Conservation (phyloP, 1,139 yeast genomes). For the Pichia sp. region DNA sequence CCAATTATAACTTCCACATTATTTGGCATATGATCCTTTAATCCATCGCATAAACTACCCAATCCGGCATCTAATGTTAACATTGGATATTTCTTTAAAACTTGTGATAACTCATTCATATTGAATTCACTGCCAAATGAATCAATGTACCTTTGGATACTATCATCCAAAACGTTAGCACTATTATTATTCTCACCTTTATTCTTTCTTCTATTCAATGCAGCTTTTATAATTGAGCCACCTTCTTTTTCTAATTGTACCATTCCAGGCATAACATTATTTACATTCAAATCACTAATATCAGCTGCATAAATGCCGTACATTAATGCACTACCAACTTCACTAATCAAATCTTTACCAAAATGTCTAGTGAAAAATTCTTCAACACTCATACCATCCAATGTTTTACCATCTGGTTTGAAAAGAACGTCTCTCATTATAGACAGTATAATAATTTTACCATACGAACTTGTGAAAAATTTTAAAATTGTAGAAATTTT, state of each 20-base stretch:
- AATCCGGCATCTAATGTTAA: constrained; percentile 44
- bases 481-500: constrained; percentile 28
- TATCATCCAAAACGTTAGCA: constrained; percentile 2
- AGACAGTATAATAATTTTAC: constrained; percentile 31
- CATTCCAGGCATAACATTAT: constrained; percentile 48
- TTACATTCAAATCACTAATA: constrained; percentile 56
- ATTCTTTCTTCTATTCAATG: constrained; percentile 11
- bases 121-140: constrained; percentile 32
- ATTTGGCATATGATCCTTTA: constrained; percentile 31
- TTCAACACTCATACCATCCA: constrained; percentile 35
- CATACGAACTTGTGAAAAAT: constrained; percentile 41
- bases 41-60: constrained; percentile 40
- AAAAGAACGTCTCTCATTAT: constrained; percentile 41
- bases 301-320: constrained; percentile 95
- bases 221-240: constrained; percentile 44
- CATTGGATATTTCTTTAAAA: constrained; percentile 42
- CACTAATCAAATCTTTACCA: constrained; percentile 51
- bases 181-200: neutral
- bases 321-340: constrained; percentile 71
- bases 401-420: constrained; percentile 15
- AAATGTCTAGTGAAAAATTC: constrained; percentile 64
- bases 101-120: constrained; percentile 32
- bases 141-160: constrained; percentile 31
- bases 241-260: constrained; percentile 50
- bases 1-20: constrained; percentile 38